Evolutionary conservation across 768 basidiomycete species (phyloP), one percentile per base, ranked within the genome.

Genomic region (Mycena floridula): DNA sequence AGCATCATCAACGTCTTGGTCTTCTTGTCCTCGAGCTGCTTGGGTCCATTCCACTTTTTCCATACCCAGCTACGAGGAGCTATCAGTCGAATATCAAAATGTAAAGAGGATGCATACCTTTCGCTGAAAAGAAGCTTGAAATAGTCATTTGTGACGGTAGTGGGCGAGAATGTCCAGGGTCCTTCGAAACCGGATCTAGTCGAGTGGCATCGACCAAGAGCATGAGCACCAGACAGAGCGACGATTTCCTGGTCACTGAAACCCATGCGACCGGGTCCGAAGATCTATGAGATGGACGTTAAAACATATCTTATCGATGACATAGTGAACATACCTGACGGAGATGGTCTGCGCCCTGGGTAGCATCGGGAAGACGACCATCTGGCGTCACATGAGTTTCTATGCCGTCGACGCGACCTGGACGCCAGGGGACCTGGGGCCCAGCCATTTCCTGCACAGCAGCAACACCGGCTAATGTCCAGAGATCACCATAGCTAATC

Each of bases 221-320:
- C 93, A 59, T 99, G 95, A 27, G 90, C 93, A 50, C 95, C 95
- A 20, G 80, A 79, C 52, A 97, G 86, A 44, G 91, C 90, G 48
- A 96, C 94, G 40, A 98, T 98, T 68, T 97, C 95, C 65, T 89
- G 90, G 66, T 99, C 95, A 60, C 92, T 86, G 74, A 97, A 94
- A 43, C 73, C 91, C 91, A 93, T 93, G 58, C 90, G 85, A 67
- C 87, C n/a, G n/a, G n/a, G n/a, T n/a, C n/a, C 80, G 70, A 93
- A 93, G 64, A 94, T 87, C 78, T 80, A 45, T 7, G 15, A 23
- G 16, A n/a, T n/a, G 28, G 42, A 25, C 45, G 37, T 39, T 18
- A 40, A 37, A 44, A 46, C 28, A 43, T 12, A 2, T 23, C n/a
- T 15, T 6, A 37, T n/a, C 23, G 54, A 35, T 32, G 43, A 22